A percentile compares a stretch with the other conserved stretches of the same genome.
Conservation (phyloP, 345 rosid species). For the Rhodamnia argentea region DNA sequence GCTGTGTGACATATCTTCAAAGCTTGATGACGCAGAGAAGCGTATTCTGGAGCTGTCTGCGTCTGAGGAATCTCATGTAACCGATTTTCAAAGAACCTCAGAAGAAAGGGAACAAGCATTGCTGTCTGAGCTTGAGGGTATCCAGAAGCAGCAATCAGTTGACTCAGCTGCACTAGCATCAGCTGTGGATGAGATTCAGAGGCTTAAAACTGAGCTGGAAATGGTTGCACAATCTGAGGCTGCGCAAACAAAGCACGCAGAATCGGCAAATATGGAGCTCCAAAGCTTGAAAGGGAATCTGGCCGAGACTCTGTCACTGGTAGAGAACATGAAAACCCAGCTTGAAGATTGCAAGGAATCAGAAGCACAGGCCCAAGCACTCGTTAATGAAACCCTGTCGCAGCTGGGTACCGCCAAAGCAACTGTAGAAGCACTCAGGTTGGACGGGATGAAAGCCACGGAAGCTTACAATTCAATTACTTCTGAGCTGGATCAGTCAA, state of each 20-base stretch:
- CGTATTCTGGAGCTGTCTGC: conserved; percentile 40
- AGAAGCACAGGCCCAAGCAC: conserved; percentile 55
- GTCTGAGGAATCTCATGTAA: conserved; percentile 31
- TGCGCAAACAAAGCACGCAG: conserved; percentile 38
- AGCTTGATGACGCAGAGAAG: conserved; percentile 54
- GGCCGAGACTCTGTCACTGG: conserved; percentile 44
- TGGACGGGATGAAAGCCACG: conserved; percentile 44
- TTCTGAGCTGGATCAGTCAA: conserved; percentile 62
- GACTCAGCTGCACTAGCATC: conserved; percentile 48
- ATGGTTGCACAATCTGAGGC: conserved; percentile 52
- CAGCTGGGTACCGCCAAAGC: conserved; percentile 68
- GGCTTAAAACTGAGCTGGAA: conserved; percentile 56
- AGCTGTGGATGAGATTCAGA: conserved; percentile 64
- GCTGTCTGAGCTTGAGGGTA: conserved; percentile 44
- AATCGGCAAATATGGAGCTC: conserved; percentile 45
- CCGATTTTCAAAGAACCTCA: conserved; percentile 31
- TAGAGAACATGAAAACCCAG: conserved; percentile 68
- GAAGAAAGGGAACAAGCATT: conserved; percentile 37
- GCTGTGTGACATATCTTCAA: conserved; percentile 33
- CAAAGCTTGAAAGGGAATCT: conserved; percentile 58
- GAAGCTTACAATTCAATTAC: conserved; percentile 54
- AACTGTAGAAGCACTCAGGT: conserved; percentile 51
- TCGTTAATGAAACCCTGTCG: conserved; percentile 54
- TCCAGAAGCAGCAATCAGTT: conserved; percentile 41
- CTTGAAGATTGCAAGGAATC: conserved; percentile 65